A percentile compares a stretch with the other conserved stretches of the same genome.
phyloP scores from a whole-genome alignment of 1,284 basidiomycete species.

The Irpex lacteus region DNA sequence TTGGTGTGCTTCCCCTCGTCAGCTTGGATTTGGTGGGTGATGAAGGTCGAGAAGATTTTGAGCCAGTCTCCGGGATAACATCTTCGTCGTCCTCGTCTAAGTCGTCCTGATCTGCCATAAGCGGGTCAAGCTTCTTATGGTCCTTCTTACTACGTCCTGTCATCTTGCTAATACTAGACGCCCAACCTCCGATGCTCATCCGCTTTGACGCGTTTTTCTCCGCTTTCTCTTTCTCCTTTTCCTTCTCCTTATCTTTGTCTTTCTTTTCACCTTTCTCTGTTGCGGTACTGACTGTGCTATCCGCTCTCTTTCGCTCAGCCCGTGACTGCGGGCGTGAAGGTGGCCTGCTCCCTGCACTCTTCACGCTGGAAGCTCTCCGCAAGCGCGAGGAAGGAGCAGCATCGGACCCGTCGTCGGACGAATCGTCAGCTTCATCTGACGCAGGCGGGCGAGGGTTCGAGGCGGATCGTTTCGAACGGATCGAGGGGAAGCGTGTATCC shows the following conservation, averaged over 20 bases:
- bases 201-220: conserved; percentile 25
- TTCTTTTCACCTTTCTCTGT: conserved; percentile 22
- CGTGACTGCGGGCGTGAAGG: conserved; percentile 55
- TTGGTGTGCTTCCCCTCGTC: conserved; percentile 18
- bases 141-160: conserved; percentile 61
- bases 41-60: conserved; percentile 24
- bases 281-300: conserved; percentile 43
- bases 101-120: conserved; percentile 18
- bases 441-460: conserved; percentile 17
- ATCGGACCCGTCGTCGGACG: conserved; percentile 16
- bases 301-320: conserved; percentile 55
- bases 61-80: conserved; percentile 21
- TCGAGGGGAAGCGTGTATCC: conserved; percentile 15
- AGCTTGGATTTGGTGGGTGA: conserved; percentile 35
- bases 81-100: conserved; percentile 35
- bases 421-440: conserved; percentile 14
- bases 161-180: conserved; percentile 47
- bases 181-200: conserved; percentile 62
- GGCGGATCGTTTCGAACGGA: conserved; percentile 21
- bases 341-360: conserved; percentile 48
- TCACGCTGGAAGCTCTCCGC: conserved; percentile 32
- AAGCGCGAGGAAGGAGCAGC: conserved; percentile 14
- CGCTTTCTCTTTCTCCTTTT: conserved; percentile 17
- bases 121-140: conserved; percentile 46
- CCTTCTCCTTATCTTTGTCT: conserved; percentile 30